Base-by-base conservation (phyloP, 352 stramenopile genomes). In the Phytophthora cryptogea region DNA sequence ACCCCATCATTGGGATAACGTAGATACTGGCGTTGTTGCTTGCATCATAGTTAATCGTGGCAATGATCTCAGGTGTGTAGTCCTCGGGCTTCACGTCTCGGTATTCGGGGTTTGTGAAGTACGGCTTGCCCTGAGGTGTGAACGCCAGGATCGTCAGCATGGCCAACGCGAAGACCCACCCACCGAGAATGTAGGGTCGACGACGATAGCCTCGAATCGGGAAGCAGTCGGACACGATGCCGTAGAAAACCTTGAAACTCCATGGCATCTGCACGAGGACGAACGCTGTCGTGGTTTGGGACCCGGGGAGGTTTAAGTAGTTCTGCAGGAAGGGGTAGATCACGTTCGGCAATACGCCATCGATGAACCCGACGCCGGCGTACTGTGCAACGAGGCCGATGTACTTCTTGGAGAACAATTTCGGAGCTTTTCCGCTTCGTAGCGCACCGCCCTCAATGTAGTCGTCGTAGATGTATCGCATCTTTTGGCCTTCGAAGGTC, bases 211-310 rank as follows among this genome's bases (percentile, higher is more conserved):
- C 78, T n/a, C 57, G 66, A 36, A 89, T 76, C 16, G 80, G 80
- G 17, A 80, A 83, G 46, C 72, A 83, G 64, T 89, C 80, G 8
- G 76, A 81, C 8, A 89, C 2, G 30, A 89, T 77, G 27, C 76
- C 76, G 51, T 79, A 69, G 47, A 88, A 80, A 0, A 86, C 65
- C 52, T 87, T 88, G 41, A 88, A 86, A 37, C 69, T 84, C 72
- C 76, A 88, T 5, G 72, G 75, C 40, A 88, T 66, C 30, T 77
- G 67, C 11, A 88, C 70, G n/a, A 86, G 72, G 13, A 74, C 65
- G 32, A 59, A 59, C 1, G 70, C 77, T n/a, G 78, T 72, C 30
- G 78, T 74, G 4, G 74, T 79, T 30, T 75, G 65, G 8, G 72
- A 72, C 17, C 71, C 78, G 1, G 71, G 66, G 28, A 83, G 60